Conservation (phyloP, 169 alveolate genomes). For the Miamiensis avidus region DNA sequence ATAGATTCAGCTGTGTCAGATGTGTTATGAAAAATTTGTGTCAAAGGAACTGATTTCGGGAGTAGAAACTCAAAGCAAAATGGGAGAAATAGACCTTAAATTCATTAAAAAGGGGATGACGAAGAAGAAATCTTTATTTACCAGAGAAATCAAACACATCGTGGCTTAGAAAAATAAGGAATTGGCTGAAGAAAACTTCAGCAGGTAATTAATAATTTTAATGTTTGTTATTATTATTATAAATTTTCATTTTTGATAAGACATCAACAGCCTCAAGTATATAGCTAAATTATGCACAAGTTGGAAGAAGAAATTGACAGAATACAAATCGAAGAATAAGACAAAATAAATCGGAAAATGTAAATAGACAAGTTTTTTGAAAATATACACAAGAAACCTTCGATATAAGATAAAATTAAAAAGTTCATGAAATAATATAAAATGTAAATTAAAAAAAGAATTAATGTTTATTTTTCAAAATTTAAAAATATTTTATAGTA, state of each 20-base stretch:
- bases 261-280: neutral
- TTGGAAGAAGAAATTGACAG: constrained; percentile 9
- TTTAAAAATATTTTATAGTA: too few relatives aligned
- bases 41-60: constrained; percentile 1
- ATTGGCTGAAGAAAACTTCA: constrained; percentile 8
- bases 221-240: too few relatives aligned
- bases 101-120: constrained; percentile 26
- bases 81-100: constrained; percentile 1
- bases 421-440: neutral
- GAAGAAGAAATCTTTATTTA: constrained; percentile 8
- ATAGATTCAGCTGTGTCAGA: constrained; percentile 1
- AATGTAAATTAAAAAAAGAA: too few relatives aligned
- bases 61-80: neutral
- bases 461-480: too few relatives aligned
- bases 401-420: neutral
- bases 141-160: constrained; percentile 18
- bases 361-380: too few relatives aligned
- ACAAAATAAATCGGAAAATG: neutral
- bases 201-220: neutral
- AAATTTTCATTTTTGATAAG: neutral
- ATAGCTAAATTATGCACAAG: neutral
- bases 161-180: constrained; percentile 12
- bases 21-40: constrained; percentile 10
- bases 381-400: neutral
- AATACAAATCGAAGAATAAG: neutral